phyloP scores from a whole-genome alignment of 441 rosid genomes.

The Pelargonium citronellum region DNA sequence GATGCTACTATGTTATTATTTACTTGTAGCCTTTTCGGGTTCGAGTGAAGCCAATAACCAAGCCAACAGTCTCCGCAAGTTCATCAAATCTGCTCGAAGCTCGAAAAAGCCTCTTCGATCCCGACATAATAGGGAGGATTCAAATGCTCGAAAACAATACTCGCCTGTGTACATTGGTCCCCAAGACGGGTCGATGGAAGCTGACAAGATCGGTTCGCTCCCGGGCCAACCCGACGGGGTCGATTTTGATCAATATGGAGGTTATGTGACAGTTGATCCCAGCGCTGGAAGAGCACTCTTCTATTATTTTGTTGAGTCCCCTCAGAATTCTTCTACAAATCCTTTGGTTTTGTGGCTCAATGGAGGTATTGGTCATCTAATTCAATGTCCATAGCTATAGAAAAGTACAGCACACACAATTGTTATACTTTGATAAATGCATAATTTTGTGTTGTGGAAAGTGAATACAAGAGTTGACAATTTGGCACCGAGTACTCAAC shows the following conservation, averaged over 20 bases:
- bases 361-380: constrained; percentile 27
- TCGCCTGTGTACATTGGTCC: constrained; percentile 12
- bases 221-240: constrained; percentile 32
- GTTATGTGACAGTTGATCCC: constrained; percentile 32
- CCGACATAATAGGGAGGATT: neutral
- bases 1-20: neutral
- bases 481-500: too few relatives aligned
- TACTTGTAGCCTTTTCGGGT: neutral
- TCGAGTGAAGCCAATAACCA: constrained; percentile 17
- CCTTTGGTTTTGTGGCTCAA: constrained; percentile 41
- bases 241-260: constrained; percentile 33
- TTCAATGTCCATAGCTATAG: neutral
- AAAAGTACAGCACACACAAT: too few relatives aligned
- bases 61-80: constrained; percentile 11
- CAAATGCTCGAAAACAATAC: neutral
- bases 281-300: constrained; percentile 30
- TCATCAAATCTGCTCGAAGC: constrained; percentile 12
- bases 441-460: too few relatives aligned
- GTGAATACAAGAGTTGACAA: too few relatives aligned
- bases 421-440: too few relatives aligned
- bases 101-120: neutral
- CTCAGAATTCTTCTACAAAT: constrained; percentile 23
- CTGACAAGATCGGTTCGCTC: constrained; percentile 27
- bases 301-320: constrained; percentile 38
- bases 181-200: constrained; percentile 24